phyloP scores from a whole-genome alignment of 1,284 basidiomycete species.

The Fomitiporia mediterranea region DNA sequence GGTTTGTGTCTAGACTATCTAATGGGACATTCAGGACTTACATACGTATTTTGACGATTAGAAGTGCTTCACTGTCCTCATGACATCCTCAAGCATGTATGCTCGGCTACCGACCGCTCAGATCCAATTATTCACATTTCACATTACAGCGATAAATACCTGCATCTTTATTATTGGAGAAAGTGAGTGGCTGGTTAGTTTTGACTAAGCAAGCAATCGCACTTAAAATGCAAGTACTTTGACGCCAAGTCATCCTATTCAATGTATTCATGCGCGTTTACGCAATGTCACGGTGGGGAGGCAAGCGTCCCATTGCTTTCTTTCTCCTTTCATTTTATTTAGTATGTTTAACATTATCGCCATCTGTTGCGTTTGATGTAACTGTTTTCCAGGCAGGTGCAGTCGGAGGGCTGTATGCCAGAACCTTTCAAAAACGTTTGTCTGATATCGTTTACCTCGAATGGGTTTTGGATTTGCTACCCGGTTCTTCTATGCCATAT shows the following conservation, averaged over 20 bases:
- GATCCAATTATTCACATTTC: background rate
- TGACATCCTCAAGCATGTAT: background rate
- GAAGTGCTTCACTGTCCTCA: too few species aligned
- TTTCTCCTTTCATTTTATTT: background rate
- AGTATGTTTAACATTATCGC: background rate
- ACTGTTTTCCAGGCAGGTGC: background rate
- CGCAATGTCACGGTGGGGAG: conserved; percentile 12
- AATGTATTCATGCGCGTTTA: conserved; percentile 15
- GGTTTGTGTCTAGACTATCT: background rate
- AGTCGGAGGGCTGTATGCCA: background rate
- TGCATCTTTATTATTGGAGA: background rate
- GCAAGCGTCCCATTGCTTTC: background rate
- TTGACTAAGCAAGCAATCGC: too few species aligned
- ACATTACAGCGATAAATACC: background rate
- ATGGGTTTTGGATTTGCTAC: background rate
- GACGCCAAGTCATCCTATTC: conserved; percentile 12
- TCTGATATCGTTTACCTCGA: background rate
- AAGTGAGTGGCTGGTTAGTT: background rate
- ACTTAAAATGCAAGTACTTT: too few species aligned
- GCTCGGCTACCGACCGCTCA: background rate
- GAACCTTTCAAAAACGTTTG: background rate
- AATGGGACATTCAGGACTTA: too few species aligned
- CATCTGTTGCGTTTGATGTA: background rate
- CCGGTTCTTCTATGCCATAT: background rate
- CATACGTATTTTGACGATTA: too few species aligned